These are phyloP conservation scores for Deakozyma indianensis DNA, from an alignment of 805 yeast species.

Conservation along the genomic window DNA sequence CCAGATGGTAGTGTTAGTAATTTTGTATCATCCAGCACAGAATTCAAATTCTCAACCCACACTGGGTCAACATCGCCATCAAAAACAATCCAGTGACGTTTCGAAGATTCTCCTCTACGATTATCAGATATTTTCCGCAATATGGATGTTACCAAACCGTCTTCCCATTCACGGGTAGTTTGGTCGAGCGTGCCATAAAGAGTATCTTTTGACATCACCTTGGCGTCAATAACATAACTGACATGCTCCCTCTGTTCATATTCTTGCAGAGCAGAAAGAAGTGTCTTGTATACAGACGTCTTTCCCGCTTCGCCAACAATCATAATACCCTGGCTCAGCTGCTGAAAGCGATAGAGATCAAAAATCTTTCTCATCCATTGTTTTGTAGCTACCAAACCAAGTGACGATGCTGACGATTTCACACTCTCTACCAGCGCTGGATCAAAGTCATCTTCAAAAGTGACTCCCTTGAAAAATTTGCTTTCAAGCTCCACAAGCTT, in stretches of 20 bases:
- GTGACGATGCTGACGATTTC: constrained; percentile 14
- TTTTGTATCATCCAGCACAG: constrained; percentile 81
- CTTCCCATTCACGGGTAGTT: constrained; percentile 82
- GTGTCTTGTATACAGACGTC: constrained; percentile 34
- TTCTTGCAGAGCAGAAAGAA: constrained; percentile 30
- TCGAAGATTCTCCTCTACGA: constrained; percentile 40
- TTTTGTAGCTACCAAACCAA: constrained; percentile 23
- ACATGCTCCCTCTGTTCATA: constrained; percentile 25
- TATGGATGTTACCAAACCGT: constrained; percentile 64
- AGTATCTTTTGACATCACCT: constrained; percentile 49
- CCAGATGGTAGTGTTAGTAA: constrained; percentile 78
- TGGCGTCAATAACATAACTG: constrained; percentile 50
- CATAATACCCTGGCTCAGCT: constrained; percentile 64
- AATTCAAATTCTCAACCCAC: constrained; percentile 84
- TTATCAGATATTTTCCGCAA: constrained; percentile 44
- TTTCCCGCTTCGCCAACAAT: constrained; percentile 75
- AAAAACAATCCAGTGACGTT: constrained; percentile 61
- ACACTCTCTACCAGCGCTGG: constrained; percentile 12
- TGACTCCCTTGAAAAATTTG: constrained; percentile 9
- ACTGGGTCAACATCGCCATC: constrained; percentile 91
- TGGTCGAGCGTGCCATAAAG: constrained; percentile 61
- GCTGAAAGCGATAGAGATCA: constrained; percentile 50
- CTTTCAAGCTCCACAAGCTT: constrained; percentile 21
- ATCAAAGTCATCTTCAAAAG: constrained; percentile 15
- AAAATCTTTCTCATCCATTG: constrained; percentile 39